These are phyloP conservation scores for Pythium myriotylum DNA, from an alignment of 352 stramenopile genomes.

Conservation along the genomic window DNA sequence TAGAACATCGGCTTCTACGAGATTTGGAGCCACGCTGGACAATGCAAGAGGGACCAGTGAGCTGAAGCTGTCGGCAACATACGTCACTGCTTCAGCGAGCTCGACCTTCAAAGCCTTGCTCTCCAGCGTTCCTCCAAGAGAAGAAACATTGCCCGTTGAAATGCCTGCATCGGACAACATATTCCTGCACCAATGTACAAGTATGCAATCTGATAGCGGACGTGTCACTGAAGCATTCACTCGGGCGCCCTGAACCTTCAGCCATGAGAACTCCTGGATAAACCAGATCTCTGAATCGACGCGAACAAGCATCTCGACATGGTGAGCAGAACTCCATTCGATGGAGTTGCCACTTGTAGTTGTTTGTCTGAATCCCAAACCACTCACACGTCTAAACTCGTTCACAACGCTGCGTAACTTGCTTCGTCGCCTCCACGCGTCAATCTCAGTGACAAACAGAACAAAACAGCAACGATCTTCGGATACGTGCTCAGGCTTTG, in stretches of 20 bases:
- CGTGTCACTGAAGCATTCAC: neutral
- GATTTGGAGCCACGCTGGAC: neutral
- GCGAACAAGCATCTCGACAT: constrained; percentile 16
- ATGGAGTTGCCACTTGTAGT: neutral
- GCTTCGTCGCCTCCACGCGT: constrained; percentile 16
- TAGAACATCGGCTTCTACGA: neutral
- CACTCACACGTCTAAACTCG: constrained; percentile 21
- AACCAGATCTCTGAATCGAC: constrained; percentile 19
- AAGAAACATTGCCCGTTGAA: no score
- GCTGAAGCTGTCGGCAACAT: neutral
- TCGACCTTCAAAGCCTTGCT: no score
- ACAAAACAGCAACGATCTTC: neutral
- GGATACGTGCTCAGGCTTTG: no score
- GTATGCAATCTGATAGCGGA: neutral
- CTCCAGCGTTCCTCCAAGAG: no score
- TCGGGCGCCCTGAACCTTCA: neutral
- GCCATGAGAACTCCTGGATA: constrained; percentile 13
- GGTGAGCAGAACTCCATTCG: constrained; percentile 12
- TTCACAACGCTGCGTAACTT: neutral
- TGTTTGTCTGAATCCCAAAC: constrained; percentile 10
- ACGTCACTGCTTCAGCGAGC: no score
- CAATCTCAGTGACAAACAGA: constrained; percentile 28
- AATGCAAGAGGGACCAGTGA: neutral
- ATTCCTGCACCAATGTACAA: constrained; percentile 3
- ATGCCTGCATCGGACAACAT: neutral